phyloP scores from a whole-genome alignment of 2,329 filamentous ascomycete species.

The Fusarium compactum region DNA sequence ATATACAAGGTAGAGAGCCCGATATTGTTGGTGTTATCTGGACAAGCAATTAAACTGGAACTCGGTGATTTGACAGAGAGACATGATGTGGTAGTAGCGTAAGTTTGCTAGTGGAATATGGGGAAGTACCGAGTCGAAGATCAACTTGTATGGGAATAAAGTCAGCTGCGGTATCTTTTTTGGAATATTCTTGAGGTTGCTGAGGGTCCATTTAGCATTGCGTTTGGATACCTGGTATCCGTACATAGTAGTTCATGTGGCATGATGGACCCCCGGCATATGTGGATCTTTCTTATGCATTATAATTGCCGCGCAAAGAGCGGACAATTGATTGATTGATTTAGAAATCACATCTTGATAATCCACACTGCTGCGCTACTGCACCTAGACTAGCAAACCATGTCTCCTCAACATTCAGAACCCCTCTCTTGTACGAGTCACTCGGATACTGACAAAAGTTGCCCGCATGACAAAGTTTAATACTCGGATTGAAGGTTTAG shows the following conservation, averaged over 20 bases:
- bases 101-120: slow-evolving; percentile 10
- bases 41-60: neutral
- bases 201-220: neutral
- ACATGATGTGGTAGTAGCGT: slow-evolving; percentile 2
- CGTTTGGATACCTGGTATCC: neutral
- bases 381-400: slow-evolving; percentile 14
- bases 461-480: slow-evolving; percentile 18
- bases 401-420: slow-evolving; percentile 21
- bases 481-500: neutral
- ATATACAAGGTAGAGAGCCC: neutral
- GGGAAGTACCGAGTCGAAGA: neutral
- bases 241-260: slow-evolving; percentile 15
- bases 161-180: neutral
- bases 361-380: neutral
- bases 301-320: slow-evolving; percentile 16
- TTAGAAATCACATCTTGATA: slow-evolving; percentile 1
- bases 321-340: neutral
- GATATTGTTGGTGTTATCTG: neutral
- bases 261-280: slow-evolving; percentile 10
- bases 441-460: slow-evolving; percentile 12
- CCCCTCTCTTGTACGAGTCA: slow-evolving; percentile 17
- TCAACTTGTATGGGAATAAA: neutral
- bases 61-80: neutral
- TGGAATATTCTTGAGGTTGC: neutral
- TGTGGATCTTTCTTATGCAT: slow-evolving; percentile 3